Evolutionary conservation across 2,329 filamentous ascomycete genomes (phyloP).

Genomic region (Zymoseptoria tritici): DNA sequence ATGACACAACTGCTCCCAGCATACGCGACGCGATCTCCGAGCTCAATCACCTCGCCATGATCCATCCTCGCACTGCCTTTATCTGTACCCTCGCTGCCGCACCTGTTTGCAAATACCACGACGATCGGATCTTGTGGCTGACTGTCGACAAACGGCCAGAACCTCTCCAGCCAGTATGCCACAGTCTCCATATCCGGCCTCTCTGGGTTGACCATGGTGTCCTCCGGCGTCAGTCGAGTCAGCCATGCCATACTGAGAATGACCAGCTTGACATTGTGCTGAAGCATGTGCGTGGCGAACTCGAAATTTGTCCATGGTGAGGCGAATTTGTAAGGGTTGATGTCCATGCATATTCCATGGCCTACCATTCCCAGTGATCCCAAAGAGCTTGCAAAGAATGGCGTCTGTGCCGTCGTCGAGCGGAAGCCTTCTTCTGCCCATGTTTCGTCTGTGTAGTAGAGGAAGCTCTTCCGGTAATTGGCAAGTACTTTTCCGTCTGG

Average conservation of each 20-base stretch:
- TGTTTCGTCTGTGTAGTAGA: slow-evolving; percentile 60
- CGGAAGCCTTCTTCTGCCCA: slow-evolving; percentile 43
- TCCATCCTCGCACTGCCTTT: slow-evolving; percentile 21
- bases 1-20: slow-evolving; percentile 68
- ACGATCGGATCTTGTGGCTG: slow-evolving; percentile 50
- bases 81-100: slow-evolving; percentile 49
- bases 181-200: slow-evolving; percentile 65
- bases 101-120: slow-evolving; percentile 64
- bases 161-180: slow-evolving; percentile 65
- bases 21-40: slow-evolving; percentile 48
- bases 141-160: slow-evolving; percentile 51
- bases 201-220: slow-evolving; percentile 39
- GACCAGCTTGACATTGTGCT: slow-evolving; percentile 52
- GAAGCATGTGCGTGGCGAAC: slow-evolving; percentile 50
- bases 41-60: slow-evolving; percentile 24
- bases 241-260: slow-evolving; percentile 75
- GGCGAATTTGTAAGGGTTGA: slow-evolving; percentile 57
- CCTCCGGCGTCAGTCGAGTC: slow-evolving; percentile 48
- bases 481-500: slow-evolving; percentile 46
- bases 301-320: slow-evolving; percentile 53
- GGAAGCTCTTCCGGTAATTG: slow-evolving; percentile 58
- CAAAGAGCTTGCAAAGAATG: slow-evolving; percentile 34
- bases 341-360: slow-evolving; percentile 49
- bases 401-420: slow-evolving; percentile 5
- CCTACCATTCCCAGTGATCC: slow-evolving; percentile 32